Evolutionary conservation across 805 yeast species (phyloP).

Genomic region (Ogataea saltuana): DNA sequence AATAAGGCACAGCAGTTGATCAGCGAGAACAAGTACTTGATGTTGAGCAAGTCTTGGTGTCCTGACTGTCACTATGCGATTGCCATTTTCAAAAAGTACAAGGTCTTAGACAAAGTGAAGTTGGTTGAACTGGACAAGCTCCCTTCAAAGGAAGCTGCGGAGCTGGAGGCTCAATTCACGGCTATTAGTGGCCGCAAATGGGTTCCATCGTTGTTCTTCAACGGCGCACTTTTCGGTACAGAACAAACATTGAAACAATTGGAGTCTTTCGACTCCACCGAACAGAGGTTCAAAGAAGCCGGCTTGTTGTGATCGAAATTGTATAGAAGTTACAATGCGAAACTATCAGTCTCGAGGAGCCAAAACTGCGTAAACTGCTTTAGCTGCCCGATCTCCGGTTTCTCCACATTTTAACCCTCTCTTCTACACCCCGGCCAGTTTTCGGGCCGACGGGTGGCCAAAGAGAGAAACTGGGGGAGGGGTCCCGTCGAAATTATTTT

Average conservation of each 20-base stretch:
- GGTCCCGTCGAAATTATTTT: too few species aligned
- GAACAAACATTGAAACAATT: slow-evolving; percentile 48
- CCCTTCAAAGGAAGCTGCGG: slow-evolving; percentile 49
- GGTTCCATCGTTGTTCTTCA: slow-evolving; percentile 69
- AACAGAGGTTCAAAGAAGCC: slow-evolving; percentile 36
- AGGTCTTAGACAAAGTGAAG: slow-evolving; percentile 49
- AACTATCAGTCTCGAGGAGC: too few species aligned
- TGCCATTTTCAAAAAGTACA: slow-evolving; percentile 52
- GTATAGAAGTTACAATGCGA: too few species aligned
- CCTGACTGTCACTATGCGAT: slow-evolving; percentile 73
- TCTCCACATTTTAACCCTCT: not conserved
- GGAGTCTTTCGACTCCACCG: slow-evolving; percentile 38
- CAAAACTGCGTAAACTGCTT: too few species aligned
- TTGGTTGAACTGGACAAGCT: slow-evolving; percentile 64
- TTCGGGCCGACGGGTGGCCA: slow-evolving; percentile 1
- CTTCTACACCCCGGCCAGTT: not conserved
- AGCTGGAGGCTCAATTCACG: slow-evolving; percentile 57
- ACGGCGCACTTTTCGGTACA: slow-evolving; percentile 59
- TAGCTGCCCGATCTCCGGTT: not conserved
- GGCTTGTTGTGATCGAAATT: slow-evolving; percentile 26
- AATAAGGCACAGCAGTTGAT: slow-evolving; percentile 48
- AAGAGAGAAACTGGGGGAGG: too few species aligned
- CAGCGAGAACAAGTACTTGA: slow-evolving; percentile 46
- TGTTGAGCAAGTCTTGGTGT: slow-evolving; percentile 75
- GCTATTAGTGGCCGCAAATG: slow-evolving; percentile 59